phyloP scores from a whole-genome alignment of 192 early-diverging fungal genomes.

The Rhizophagus sp. region DNA sequence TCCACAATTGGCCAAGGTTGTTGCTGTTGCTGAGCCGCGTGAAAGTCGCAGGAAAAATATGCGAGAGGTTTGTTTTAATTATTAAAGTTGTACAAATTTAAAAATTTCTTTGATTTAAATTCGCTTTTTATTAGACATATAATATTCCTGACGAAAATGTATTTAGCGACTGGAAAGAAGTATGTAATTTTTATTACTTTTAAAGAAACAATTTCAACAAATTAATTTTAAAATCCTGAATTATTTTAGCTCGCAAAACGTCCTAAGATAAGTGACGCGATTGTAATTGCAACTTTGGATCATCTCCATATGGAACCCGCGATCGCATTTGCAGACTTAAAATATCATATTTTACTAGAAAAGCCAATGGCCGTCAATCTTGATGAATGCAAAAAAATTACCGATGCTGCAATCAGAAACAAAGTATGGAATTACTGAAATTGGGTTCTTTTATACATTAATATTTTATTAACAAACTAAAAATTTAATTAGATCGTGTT shows the following conservation, averaged over 20 bases:
- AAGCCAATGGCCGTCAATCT: slow-evolving; percentile 65
- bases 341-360: slow-evolving; percentile 66
- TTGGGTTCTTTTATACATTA: not conserved
- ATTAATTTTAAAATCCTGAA: slow-evolving; percentile 20
- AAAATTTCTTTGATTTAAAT: not conserved
- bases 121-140: slow-evolving; percentile 19
- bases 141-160: slow-evolving; percentile 40
- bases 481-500: slow-evolving; percentile 28
- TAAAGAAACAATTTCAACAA: not conserved
- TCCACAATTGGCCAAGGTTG: slow-evolving; percentile 46
- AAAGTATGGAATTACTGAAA: slow-evolving; percentile 44
- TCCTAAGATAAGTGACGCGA: slow-evolving; percentile 51
- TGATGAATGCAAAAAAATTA: slow-evolving; percentile 53
- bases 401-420: slow-evolving; percentile 42
- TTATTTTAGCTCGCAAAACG: slow-evolving; percentile 34
- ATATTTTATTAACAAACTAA: slow-evolving; percentile 23
- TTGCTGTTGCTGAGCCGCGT: slow-evolving; percentile 53
- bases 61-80: not conserved
- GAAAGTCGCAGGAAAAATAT: slow-evolving; percentile 36
- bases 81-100: not conserved
- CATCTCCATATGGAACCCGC: slow-evolving; percentile 49
- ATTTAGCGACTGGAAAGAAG: slow-evolving; percentile 43
- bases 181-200: slow-evolving; percentile 6
- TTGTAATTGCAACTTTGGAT: slow-evolving; percentile 54
- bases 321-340: slow-evolving; percentile 48